Conservation (phyloP, 2,329 filamentous ascomycete species). For the Septoria petroselini region DNA sequence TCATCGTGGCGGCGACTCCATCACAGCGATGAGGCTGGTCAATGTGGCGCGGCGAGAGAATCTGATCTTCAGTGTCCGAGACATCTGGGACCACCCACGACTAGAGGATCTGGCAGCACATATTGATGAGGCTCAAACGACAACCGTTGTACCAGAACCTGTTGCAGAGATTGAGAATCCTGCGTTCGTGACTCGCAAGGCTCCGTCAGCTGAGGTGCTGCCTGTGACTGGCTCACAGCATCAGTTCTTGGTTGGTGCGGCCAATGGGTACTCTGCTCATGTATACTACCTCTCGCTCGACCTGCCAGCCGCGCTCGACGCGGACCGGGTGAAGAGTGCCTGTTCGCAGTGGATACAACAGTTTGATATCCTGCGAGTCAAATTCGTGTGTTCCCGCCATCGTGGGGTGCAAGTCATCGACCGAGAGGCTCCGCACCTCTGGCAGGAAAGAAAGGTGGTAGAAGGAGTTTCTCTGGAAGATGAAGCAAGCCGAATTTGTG, state of each 20-base stretch:
- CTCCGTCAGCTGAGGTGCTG: slow-evolving; percentile 44
- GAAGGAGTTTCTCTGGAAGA: neutral
- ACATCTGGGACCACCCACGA: slow-evolving; percentile 1
- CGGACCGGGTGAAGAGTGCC: slow-evolving; percentile 51
- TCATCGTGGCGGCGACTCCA: slow-evolving; percentile 46
- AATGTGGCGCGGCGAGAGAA: slow-evolving; percentile 36
- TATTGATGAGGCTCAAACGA: neutral
- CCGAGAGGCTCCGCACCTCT: neutral
- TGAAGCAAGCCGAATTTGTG: slow-evolving; percentile 1
- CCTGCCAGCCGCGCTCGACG: slow-evolving; percentile 40
- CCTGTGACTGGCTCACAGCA: slow-evolving; percentile 37
- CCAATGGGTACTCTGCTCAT: slow-evolving; percentile 32
- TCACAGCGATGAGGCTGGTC: slow-evolving; percentile 47
- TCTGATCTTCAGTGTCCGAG: neutral
- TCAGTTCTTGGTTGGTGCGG: slow-evolving; percentile 2
- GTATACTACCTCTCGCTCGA: slow-evolving; percentile 54
- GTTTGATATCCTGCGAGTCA: slow-evolving; percentile 10
- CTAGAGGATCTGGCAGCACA: slow-evolving; percentile 3
- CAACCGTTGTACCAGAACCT: neutral
- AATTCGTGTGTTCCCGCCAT: slow-evolving; percentile 7
- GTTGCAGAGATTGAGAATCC: neutral
- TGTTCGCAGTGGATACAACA: slow-evolving; percentile 48
- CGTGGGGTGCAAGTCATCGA: neutral
- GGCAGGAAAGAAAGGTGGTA: neutral
- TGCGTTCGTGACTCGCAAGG: neutral